Conservation (phyloP, 169 alveolate genomes). For the Eimeria praecox region DNA sequence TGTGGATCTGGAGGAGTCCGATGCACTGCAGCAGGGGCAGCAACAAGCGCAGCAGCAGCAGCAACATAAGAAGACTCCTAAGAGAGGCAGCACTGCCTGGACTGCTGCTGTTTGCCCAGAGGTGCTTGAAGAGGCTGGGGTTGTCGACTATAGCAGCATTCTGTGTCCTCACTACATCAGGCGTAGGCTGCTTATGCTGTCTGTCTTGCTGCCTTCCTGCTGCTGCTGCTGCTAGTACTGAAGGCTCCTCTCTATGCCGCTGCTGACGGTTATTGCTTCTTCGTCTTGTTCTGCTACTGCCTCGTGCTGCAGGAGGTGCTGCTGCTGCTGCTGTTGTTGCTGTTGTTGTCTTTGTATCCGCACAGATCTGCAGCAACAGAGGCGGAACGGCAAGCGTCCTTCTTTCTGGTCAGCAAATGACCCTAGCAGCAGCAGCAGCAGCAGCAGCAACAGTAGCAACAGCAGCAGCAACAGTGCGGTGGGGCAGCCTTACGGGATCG, state of each 20-base stretch:
- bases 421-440: too few species aligned
- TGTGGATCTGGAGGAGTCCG: neutral
- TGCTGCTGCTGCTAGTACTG: conserved; percentile 9
- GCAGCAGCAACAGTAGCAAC: conserved; percentile 42
- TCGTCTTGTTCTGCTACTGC: neutral
- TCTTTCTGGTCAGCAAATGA: conserved; percentile 32
- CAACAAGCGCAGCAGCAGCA: conserved; percentile 46
- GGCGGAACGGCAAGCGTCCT: conserved; percentile 51
- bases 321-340: conserved; percentile 17
- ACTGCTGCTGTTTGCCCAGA: conserved; percentile 55
- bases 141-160: conserved; percentile 75
- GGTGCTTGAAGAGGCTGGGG: conserved; percentile 39
- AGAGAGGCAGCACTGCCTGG: conserved; percentile 69
- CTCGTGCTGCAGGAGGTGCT: neutral
- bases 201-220: neutral
- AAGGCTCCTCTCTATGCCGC: neutral
- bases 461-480: conserved; percentile 20
- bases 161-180: conserved; percentile 69
- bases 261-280: neutral
- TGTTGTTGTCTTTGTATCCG: conserved; percentile 12
- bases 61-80: conserved; percentile 30
- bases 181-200: conserved; percentile 39
- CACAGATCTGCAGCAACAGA: conserved; percentile 62
- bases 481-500: conserved; percentile 69
- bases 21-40: neutral